A percentile compares a stretch with the other conserved stretches of the same genome.
Conservation (phyloP, 352 stramenopile species). For the Pythium dissimile region DNA sequence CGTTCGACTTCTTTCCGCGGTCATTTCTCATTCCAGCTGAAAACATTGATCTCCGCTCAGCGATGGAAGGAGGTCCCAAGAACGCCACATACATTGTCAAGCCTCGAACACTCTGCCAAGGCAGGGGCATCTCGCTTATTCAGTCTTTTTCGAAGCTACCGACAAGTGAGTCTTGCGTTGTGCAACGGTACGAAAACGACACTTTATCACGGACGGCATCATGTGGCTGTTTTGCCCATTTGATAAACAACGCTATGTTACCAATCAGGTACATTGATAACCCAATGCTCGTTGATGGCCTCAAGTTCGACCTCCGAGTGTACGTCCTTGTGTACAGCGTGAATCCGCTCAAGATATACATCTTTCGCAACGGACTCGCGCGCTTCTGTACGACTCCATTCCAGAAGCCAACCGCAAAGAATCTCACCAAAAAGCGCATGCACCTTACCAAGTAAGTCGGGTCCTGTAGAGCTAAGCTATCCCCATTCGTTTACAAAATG, state of each 20-base stretch:
- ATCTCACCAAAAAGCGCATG: slow-evolving; percentile 41
- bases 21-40: slow-evolving; percentile 38
- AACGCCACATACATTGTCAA: slow-evolving; percentile 45
- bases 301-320: slow-evolving; percentile 93
- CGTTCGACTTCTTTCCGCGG: slow-evolving; percentile 40
- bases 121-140: slow-evolving; percentile 41
- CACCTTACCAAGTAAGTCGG: slow-evolving; percentile 39
- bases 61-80: slow-evolving; percentile 32
- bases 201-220: neutral
- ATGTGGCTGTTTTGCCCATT: neutral
- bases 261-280: slow-evolving; percentile 91
- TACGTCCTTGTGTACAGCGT: slow-evolving; percentile 69
- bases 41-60: slow-evolving; percentile 28
- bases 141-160: slow-evolving; percentile 34
- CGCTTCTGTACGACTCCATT: slow-evolving; percentile 70
- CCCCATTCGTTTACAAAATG: neutral
- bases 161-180: slow-evolving; percentile 33
- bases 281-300: slow-evolving; percentile 89
- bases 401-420: slow-evolving; percentile 30
- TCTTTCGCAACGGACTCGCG: slow-evolving; percentile 85
- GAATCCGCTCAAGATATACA: slow-evolving; percentile 74
- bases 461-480: neutral
- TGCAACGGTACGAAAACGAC: slow-evolving; percentile 25
- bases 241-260: too few relatives aligned
- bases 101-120: slow-evolving; percentile 36